Evolutionary conservation across 140 eudicot species (phyloP).

Genomic region (Senecio squalidus): DNA sequence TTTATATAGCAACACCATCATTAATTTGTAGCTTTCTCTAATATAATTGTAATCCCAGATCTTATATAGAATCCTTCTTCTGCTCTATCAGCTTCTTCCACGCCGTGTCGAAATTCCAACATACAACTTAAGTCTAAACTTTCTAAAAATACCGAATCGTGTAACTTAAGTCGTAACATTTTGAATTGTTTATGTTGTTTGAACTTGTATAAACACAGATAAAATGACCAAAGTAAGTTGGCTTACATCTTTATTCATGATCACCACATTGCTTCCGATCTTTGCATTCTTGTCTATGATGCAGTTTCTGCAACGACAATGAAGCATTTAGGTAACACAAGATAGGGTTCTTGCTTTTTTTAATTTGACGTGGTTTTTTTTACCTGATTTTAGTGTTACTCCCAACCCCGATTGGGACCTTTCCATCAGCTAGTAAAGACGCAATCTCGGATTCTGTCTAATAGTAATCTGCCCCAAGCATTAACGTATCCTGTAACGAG

Average conservation of each 20-base stretch:
- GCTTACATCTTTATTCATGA: conserved; percentile 90
- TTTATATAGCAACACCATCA: conserved; percentile 77
- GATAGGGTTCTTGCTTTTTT: neutral
- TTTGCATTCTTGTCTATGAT: conserved; percentile 96
- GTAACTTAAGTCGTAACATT: too few relatives aligned
- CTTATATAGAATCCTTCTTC: conserved; percentile 93
- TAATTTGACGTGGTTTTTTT: neutral
- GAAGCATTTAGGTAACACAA: neutral
- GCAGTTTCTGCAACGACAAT: conserved; percentile 59
- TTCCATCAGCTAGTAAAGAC: conserved; percentile 83
- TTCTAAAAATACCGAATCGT: too few relatives aligned
- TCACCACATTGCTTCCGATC: conserved; percentile 82
- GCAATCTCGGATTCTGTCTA: conserved; percentile 96
- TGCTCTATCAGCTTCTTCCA: conserved; percentile 78
- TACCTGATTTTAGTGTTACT: conserved; percentile 79
- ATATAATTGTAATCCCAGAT: conserved; percentile 78
- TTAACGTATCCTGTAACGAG: conserved; percentile 88
- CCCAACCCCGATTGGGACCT: conserved; percentile 95
- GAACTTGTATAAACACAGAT: too few relatives aligned
- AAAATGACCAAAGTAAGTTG: neutral
- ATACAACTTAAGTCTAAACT: too few relatives aligned
- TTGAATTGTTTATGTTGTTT: too few relatives aligned
- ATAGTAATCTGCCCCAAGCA: conserved; percentile 93
- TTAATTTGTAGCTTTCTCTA: conserved; percentile 85
- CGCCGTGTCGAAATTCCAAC: conserved; percentile 66